Percentiles rank a stretch among this genome's conserved stretches.
Evolutionary conservation across 108 stramenopile species (phyloP).

Genomic region (Cylindrotheca fusiformis): DNA sequence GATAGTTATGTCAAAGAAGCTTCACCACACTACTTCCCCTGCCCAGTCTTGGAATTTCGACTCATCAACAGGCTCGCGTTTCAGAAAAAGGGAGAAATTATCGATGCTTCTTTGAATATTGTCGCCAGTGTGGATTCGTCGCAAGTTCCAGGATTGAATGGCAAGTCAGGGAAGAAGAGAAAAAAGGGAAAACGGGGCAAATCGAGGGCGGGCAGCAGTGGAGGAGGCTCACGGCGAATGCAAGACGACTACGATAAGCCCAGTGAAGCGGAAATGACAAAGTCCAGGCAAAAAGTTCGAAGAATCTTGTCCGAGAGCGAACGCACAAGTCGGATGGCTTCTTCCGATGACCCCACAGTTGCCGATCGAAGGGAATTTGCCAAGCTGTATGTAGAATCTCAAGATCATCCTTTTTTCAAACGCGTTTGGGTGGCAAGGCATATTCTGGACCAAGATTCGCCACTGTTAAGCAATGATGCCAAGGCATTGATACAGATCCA

Average conservation of each 20-base stretch:
- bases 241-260: background rate
- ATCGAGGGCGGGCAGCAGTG: constrained; percentile 1
- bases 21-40: constrained; percentile 30
- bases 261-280: background rate
- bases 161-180: background rate
- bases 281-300: constrained; percentile 1
- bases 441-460: constrained; percentile 56
- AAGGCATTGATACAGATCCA: constrained; percentile 44
- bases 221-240: background rate
- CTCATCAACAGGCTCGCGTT: constrained; percentile 49
- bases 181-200: constrained; percentile 9
- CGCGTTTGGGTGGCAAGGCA: constrained; percentile 71
- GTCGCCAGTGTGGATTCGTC: constrained; percentile 37
- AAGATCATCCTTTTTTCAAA: constrained; percentile 73
- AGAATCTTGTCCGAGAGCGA: constrained; percentile 8
- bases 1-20: background rate
- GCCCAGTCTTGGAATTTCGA: constrained; percentile 74
- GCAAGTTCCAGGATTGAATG: constrained; percentile 11
- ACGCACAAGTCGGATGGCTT: background rate
- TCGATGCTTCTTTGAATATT: constrained; percentile 50
- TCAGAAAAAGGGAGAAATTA: constrained; percentile 51
- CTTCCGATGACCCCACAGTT: constrained; percentile 7
- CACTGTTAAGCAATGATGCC: constrained; percentile 46
- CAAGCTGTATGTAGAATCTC: constrained; percentile 52
- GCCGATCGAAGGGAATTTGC: constrained; percentile 48